phyloP scores from a whole-genome alignment of 1,284 basidiomycete genomes.

The Trichosporon sp. region DNA sequence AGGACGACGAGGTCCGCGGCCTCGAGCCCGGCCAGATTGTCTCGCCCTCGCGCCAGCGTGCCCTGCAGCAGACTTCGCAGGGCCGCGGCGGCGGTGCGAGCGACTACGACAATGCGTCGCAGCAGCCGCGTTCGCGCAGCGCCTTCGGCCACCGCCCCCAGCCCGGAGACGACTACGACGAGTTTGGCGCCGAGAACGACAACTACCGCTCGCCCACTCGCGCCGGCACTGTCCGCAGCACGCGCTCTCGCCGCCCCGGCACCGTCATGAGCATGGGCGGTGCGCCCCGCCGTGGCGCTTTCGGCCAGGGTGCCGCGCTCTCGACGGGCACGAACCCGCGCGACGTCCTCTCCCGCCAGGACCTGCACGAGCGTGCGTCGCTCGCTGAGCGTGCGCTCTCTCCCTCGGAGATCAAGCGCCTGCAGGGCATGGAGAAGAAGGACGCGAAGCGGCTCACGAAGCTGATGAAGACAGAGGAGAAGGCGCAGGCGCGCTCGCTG shows the following conservation, averaged over 20 bases:
- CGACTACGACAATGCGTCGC: constrained; percentile 9
- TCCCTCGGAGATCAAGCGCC: constrained; percentile 29
- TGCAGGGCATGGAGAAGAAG: constrained; percentile 43
- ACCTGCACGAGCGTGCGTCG: constrained; percentile 44
- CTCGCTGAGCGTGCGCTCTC: constrained; percentile 38
- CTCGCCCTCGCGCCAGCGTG: constrained; percentile 29
- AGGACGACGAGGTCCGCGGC: constrained; percentile 12
- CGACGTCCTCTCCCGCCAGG: constrained; percentile 43
- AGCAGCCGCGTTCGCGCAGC: constrained; percentile 26
- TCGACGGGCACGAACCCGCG: constrained; percentile 45
- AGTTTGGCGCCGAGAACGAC: constrained; percentile 17
- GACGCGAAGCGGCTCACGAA: constrained; percentile 46
- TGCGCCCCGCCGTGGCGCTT: constrained; percentile 41
- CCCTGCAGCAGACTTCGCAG: constrained; percentile 37
- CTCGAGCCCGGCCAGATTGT: constrained; percentile 29
- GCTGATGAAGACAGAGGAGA: constrained; percentile 48
- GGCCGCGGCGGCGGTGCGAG: constrained; percentile 16
- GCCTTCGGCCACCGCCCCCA: constrained; percentile 33
- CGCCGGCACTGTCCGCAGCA: constrained; percentile 15
- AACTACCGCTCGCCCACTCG: constrained; percentile 23
- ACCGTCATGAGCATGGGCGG: constrained; percentile 12
- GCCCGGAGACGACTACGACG: constrained; percentile 26
- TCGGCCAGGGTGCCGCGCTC: constrained; percentile 42
- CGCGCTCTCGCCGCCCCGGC: not conserved
- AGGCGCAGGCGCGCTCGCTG: constrained; percentile 42